phyloP scores from a whole-genome alignment of 805 yeast genomes.

The Saccharomycopsis malanga region DNA sequence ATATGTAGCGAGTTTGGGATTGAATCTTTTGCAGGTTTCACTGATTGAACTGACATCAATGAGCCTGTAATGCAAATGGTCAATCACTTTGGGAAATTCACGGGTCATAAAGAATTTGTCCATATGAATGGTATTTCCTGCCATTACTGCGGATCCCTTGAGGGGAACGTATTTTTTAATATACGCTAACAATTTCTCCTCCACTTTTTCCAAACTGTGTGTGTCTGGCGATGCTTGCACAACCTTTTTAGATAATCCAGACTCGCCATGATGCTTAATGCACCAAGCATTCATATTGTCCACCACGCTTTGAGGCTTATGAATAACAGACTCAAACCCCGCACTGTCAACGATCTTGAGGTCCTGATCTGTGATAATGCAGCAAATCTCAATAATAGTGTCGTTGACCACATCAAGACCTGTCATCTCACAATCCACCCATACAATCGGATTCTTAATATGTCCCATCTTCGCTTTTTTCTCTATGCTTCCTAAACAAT shows the following conservation, averaged over 20 bases:
- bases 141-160: slow-evolving; percentile 58
- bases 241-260: slow-evolving; percentile 73
- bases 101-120: slow-evolving; percentile 77
- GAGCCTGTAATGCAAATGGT: slow-evolving; percentile 62
- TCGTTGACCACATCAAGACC: slow-evolving; percentile 81
- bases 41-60: slow-evolving; percentile 84
- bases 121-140: slow-evolving; percentile 91
- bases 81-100: slow-evolving; percentile 74
- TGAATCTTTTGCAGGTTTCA: slow-evolving; percentile 77
- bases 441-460: slow-evolving; percentile 56
- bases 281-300: slow-evolving; percentile 89
- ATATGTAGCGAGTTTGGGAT: slow-evolving; percentile 48
- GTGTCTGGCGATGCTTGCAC: slow-evolving; percentile 34
- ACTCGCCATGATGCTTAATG: slow-evolving; percentile 62
- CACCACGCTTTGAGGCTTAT: slow-evolving; percentile 53
- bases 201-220: slow-evolving; percentile 54
- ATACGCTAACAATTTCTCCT: slow-evolving; percentile 56
- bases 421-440: slow-evolving; percentile 99
- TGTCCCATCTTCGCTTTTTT: too few species aligned
- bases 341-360: slow-evolving; percentile 58
- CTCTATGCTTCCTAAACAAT: too few species aligned
- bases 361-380: slow-evolving; percentile 80
- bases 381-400: slow-evolving; percentile 84
- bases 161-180: slow-evolving; percentile 47
- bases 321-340: slow-evolving; percentile 80